Conservation (phyloP, 2,329 filamentous ascomycete species). For the Exophiala bonariae region DNA sequence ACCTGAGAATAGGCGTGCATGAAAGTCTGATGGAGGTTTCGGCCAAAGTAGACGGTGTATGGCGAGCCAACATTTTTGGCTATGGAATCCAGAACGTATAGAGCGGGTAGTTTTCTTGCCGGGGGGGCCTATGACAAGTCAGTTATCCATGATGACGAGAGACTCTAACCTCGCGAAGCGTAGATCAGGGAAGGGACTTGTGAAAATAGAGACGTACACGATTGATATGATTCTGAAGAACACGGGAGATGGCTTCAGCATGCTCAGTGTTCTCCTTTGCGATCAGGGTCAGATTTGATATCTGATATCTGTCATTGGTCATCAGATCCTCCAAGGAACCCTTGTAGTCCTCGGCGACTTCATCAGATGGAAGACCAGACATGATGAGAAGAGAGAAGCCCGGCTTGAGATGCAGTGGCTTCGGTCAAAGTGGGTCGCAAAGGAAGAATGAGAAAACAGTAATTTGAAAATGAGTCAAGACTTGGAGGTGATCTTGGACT, state of each 20-base stretch:
- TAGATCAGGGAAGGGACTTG: conserved; percentile 21
- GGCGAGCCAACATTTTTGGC: conserved; percentile 98
- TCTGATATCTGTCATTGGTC: conserved; percentile 89
- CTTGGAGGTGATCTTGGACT: conserved; percentile 13
- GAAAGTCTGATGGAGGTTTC: conserved; percentile 88
- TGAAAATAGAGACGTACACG: conserved; percentile 66
- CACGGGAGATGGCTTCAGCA: conserved; percentile 87
- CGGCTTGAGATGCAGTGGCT: too few relatives aligned
- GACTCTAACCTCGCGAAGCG: background rate
- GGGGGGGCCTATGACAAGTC: conserved; percentile 68
- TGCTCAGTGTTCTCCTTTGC: conserved; percentile 96
- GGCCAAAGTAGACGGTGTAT: conserved; percentile 91
- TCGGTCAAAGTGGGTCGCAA: conserved; percentile 8
- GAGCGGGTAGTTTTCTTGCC: conserved; percentile 85
- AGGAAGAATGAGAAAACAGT: conserved; percentile 29
- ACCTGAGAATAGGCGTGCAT: conserved; percentile 96
- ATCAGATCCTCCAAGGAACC: conserved; percentile 89
- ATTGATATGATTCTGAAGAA: conserved; percentile 89
- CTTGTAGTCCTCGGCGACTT: conserved; percentile 93
- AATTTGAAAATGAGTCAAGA: conserved; percentile 11
- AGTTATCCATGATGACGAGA: background rate
- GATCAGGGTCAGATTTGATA: conserved; percentile 95
- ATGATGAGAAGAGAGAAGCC: conserved; percentile 52
- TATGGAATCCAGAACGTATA: conserved; percentile 97
- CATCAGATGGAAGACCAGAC: conserved; percentile 67